Conservation (phyloP, 176 grass and related monocot species). For the Zoysia pacifica region DNA sequence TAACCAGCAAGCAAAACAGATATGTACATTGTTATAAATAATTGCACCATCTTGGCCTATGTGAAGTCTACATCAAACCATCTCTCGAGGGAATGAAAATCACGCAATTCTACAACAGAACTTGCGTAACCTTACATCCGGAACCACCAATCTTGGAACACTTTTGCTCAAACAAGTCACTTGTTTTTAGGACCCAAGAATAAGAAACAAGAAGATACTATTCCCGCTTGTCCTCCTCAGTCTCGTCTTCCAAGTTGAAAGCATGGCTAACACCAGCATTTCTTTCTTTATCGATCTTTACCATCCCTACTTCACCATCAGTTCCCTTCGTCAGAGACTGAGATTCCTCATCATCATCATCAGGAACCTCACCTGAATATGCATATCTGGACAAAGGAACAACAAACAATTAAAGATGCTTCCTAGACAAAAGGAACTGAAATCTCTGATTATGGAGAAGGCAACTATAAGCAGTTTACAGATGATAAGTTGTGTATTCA, state of each 20-base stretch:
- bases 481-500: not conserved
- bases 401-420: not conserved
- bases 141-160: slow-evolving; percentile 33
- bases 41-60: slow-evolving; percentile 32
- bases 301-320: slow-evolving; percentile 85
- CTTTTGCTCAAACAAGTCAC: slow-evolving; percentile 31
- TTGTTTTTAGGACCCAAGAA: slow-evolving; percentile 3
- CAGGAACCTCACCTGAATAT: slow-evolving; percentile 77
- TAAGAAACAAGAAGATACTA: slow-evolving; percentile 37
- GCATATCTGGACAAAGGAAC: slow-evolving; percentile 74
- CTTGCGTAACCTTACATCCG: slow-evolving; percentile 21
- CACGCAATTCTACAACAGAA: slow-evolving; percentile 30
- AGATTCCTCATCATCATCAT: slow-evolving; percentile 80
- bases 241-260: slow-evolving; percentile 65
- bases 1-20: slow-evolving; percentile 7
- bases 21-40: slow-evolving; percentile 46
- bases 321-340: slow-evolving; percentile 81
- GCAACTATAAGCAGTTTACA: not conserved
- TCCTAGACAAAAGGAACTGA: not conserved
- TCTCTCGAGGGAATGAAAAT: slow-evolving; percentile 15
- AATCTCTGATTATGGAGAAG: not conserved
- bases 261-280: slow-evolving; percentile 50
- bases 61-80: slow-evolving; percentile 37
- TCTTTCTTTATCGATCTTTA: slow-evolving; percentile 76
- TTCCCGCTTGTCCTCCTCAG: slow-evolving; percentile 91